These are phyloP conservation scores for Bimuria novae-zelandiae DNA, from an alignment of 2,329 filamentous ascomycete genomes.

Conservation along the genomic window DNA sequence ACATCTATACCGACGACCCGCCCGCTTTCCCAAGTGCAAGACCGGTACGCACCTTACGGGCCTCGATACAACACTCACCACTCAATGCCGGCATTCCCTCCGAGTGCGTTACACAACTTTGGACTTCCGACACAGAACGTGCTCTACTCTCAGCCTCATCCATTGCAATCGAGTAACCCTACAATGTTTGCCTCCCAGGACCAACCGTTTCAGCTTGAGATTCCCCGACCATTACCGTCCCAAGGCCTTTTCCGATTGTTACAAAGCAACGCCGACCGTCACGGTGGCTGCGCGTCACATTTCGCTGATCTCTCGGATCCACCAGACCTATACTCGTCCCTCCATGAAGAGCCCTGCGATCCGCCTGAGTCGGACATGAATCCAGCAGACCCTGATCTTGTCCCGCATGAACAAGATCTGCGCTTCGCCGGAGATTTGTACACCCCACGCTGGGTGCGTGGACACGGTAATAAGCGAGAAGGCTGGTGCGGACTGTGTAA, in stretches of 20 bases:
- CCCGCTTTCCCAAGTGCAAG: constrained; percentile 61
- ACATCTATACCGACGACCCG: constrained; percentile 66
- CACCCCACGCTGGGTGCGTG: constrained; percentile 81
- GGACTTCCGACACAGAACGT: constrained; percentile 42
- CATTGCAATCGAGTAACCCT: constrained; percentile 57
- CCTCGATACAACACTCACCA: constrained; percentile 58
- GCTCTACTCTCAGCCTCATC: constrained; percentile 50
- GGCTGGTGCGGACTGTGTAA: constrained; percentile 92
- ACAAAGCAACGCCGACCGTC: constrained; percentile 73
- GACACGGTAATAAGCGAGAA: constrained; percentile 84
- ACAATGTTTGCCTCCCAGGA: constrained; percentile 56
- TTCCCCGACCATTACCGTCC: constrained; percentile 64
- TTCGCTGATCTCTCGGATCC: constrained; percentile 76
- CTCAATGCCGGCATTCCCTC: constrained; percentile 45
- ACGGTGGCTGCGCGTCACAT: constrained; percentile 65
- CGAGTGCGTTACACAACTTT: constrained; percentile 37
- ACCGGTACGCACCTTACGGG: constrained; percentile 64
- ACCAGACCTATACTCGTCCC: constrained; percentile 75
- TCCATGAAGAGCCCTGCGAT: constrained; percentile 73
- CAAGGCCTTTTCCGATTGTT: constrained; percentile 75
- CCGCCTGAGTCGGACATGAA: constrained; percentile 83
- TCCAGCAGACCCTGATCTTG: constrained; percentile 73
- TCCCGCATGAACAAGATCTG: constrained; percentile 74
- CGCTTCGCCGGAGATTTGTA: constrained; percentile 82
- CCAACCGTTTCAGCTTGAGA: constrained; percentile 59